Evolutionary conservation across 306 rosid genomes (phyloP).

Genomic region (Clitoria ternatea): DNA sequence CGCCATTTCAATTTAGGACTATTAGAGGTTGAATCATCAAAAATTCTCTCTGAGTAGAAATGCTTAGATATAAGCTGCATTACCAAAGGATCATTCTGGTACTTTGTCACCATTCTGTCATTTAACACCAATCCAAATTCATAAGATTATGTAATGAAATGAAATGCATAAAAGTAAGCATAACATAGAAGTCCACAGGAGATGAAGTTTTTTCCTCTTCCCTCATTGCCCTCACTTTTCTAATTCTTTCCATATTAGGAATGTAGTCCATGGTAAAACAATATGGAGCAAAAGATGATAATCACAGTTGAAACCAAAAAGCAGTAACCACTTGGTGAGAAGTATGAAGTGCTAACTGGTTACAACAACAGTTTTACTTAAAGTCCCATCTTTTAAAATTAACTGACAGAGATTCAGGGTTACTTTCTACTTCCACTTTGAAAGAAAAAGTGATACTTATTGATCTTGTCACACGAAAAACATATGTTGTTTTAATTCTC

Average conservation of each 20-base stretch:
- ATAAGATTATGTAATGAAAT: not conserved
- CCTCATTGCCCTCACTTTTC: not conserved
- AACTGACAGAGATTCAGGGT: not conserved
- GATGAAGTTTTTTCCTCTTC: not conserved
- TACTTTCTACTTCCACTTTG: not conserved
- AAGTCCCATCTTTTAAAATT: not conserved
- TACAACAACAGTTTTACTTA: not conserved
- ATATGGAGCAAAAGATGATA: not conserved
- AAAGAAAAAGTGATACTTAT: not conserved
- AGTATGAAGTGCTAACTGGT: not conserved
- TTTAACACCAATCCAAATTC: conserved; percentile 13
- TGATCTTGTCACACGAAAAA: not conserved
- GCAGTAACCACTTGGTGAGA: not conserved
- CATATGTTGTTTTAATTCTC: not conserved
- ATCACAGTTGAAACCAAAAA: not conserved
- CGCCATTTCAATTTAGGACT: conserved; percentile 70
- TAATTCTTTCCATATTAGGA: not conserved
- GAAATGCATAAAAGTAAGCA: not conserved
- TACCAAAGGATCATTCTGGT: conserved; percentile 38
- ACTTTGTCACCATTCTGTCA: conserved; percentile 60
- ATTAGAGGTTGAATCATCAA: conserved; percentile 63
- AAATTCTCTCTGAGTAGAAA: conserved; percentile 66
- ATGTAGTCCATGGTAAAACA: not conserved
- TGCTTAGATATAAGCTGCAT: conserved; percentile 60
- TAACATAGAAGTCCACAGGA: not conserved